Evolutionary conservation across 2,329 filamentous ascomycete genomes (phyloP), one percentile per base, ranked within the genome.

Genomic region (Penicillium expansum): DNA sequence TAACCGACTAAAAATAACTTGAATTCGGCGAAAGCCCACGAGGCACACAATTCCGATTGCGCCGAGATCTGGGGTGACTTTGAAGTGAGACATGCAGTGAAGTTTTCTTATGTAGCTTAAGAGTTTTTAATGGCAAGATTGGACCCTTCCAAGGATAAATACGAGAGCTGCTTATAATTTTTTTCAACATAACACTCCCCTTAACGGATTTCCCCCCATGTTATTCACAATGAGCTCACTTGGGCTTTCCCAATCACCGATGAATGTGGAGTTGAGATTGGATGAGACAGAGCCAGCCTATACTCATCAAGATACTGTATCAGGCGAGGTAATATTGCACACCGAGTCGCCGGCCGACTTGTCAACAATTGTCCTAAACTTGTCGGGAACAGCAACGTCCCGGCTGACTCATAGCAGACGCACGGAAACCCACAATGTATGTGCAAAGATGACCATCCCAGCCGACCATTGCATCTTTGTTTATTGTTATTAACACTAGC

Each of bases 401-500:
- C 54, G 56, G 37, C 43, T 65, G 27, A 43, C 43, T 20, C 49
- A 57, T 27, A 53, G 52, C 10, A 54, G 35, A 11, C 41, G 52
- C 9, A 47, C 38, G 2, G 61, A 66, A 44, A 53, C 47, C 4
- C 62, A 66, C 44, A 44, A 60, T 48, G 59, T 61, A 56, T 16
- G 45, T 48, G 13, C 9, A 16, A 48, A 30, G 29, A 22, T 18
- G 39, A 16, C 43, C 10, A 30, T 8, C 10, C 5, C 7, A 30
- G 11, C 10, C 18, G 18, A 33, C 20, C 8, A 22, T 33, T 47
- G 14, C 18, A 33, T 33, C 13, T 35, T 35, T n/a, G 30, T 33
- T 33, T n/a, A n/a, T 47, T 24, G 13, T 33, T 14, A 37, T 44
- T 52, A 20, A 52, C 24, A n/a, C 22, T 2, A 10, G 5, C 5